Evolutionary conservation across 495 filamentous ascomycete species (phyloP).

Genomic region (Entonaema liquescens): DNA sequence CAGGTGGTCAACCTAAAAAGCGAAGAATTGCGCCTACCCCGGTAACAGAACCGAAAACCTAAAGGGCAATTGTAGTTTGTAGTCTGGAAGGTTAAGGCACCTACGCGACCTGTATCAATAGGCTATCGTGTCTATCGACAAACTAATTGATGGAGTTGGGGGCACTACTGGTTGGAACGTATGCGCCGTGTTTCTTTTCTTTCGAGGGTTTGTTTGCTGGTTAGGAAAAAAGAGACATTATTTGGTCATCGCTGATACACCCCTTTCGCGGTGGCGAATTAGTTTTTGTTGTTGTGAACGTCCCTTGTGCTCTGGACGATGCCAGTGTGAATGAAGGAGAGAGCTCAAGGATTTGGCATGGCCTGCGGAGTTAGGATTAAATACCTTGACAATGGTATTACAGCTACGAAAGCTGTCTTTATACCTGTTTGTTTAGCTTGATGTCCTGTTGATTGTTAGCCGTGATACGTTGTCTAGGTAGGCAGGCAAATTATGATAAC

Average conservation of each 20-base stretch:
- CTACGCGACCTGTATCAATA: slow-evolving; percentile 19
- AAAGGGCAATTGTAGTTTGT: neutral
- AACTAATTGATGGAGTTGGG: slow-evolving; percentile 15
- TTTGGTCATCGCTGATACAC: neutral
- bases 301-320: neutral
- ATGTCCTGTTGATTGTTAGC: neutral
- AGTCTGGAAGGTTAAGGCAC: neutral
- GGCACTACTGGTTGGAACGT: slow-evolving; percentile 6
- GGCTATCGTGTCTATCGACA: slow-evolving; percentile 1
- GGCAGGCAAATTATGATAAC: neutral
- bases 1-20: slow-evolving; percentile 67
- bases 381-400: slow-evolving; percentile 17
- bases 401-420: neutral
- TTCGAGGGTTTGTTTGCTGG: slow-evolving; percentile 2
- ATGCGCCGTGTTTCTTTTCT: slow-evolving; percentile 11
- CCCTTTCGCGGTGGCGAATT: neutral
- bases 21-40: slow-evolving; percentile 81
- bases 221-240: slow-evolving; percentile 9
- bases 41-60: slow-evolving; percentile 48
- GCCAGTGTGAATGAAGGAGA: neutral
- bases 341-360: slow-evolving; percentile 22
- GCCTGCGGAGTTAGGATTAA: slow-evolving; percentile 33
- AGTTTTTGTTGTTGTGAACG: neutral
- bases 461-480: neutral
- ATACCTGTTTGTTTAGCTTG: neutral